A percentile compares a stretch with the other conserved stretches of the same genome.
phyloP scores from a whole-genome alignment of 2,329 filamentous ascomycete genomes.

The Coniochaeta pulveracea region DNA sequence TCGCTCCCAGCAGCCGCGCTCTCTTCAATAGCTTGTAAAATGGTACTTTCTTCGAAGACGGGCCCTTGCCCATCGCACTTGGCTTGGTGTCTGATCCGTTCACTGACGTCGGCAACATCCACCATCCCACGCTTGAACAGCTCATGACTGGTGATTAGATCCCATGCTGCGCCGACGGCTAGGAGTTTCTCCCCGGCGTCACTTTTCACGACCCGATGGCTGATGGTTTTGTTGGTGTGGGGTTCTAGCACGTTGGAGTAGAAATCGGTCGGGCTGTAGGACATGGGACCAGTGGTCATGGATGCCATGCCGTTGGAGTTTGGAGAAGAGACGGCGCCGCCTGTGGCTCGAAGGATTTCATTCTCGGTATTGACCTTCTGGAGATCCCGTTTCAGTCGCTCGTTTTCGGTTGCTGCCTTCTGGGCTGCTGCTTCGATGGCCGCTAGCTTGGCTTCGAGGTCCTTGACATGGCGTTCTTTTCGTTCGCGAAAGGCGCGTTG shows the following conservation, averaged over 20 bases:
- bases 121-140: constrained; percentile 67
- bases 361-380: constrained; percentile 83
- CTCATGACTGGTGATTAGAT: constrained; percentile 73
- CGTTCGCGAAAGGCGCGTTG: constrained; percentile 94
- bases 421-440: constrained; percentile 64
- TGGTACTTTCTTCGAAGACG: constrained; percentile 69
- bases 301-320: constrained; percentile 32
- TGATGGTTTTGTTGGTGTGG: constrained; percentile 51
- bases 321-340: constrained; percentile 23
- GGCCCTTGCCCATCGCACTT: constrained; percentile 81
- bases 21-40: constrained; percentile 64
- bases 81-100: constrained; percentile 62
- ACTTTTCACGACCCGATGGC: constrained; percentile 57
- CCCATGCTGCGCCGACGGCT: constrained; percentile 75
- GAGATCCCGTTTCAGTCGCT: constrained; percentile 72
- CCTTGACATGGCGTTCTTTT: constrained; percentile 84
- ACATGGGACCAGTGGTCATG: constrained; percentile 54
- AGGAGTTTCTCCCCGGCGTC: constrained; percentile 59
- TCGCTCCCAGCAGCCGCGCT: constrained; percentile 70
- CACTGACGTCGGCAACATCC: constrained; percentile 71
- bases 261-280: constrained; percentile 62
- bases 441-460: constrained; percentile 78
- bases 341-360: constrained; percentile 76
- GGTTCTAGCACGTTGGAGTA: constrained; percentile 51
- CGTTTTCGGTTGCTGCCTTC: constrained; percentile 69